Evolutionary conservation across 2,329 filamentous ascomycete genomes (phyloP).

Genomic region (Colletotrichum eremochloae): DNA sequence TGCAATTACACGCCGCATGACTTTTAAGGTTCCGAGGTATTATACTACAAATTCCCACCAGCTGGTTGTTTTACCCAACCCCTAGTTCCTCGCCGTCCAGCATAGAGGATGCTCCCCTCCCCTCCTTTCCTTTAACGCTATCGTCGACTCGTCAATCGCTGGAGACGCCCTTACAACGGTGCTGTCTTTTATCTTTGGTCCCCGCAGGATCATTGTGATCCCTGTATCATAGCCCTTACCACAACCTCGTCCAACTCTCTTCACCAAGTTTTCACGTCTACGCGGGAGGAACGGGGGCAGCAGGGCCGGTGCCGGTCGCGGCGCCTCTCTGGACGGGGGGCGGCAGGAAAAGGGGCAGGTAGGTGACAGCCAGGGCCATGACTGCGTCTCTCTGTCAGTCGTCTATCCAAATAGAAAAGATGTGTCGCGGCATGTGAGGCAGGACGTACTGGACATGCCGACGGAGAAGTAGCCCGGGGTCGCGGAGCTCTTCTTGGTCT

Average conservation of each 20-base stretch:
- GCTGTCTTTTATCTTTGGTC: background rate
- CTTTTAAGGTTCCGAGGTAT: slow-evolving; percentile 27
- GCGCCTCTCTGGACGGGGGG: slow-evolving; percentile 47
- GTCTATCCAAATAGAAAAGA: background rate
- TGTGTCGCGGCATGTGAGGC: background rate
- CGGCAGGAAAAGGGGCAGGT: slow-evolving; percentile 65
- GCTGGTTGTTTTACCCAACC: background rate
- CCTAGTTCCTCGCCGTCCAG: background rate
- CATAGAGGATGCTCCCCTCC: background rate
- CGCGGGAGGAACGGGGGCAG: slow-evolving; percentile 47
- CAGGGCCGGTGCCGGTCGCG: slow-evolving; percentile 52
- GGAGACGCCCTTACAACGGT: no score
- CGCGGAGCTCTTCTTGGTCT: slow-evolving; percentile 71
- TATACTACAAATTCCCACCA: slow-evolving; percentile 22
- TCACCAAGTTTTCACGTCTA: slow-evolving; percentile 30
- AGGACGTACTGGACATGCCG: slow-evolving; percentile 79
- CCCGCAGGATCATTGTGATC: background rate
- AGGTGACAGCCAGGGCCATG: slow-evolving; percentile 69
- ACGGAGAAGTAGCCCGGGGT: slow-evolving; percentile 81
- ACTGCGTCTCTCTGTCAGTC: slow-evolving; percentile 55
- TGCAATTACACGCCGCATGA: background rate
- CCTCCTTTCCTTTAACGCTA: background rate
- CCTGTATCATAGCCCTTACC: background rate
- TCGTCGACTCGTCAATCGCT: slow-evolving; percentile 6
- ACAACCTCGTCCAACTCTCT: background rate